A percentile compares a stretch with the other conserved stretches of the same genome.
Evolutionary conservation across 441 rosid genomes (phyloP).

Genomic region (Populus hybrid): DNA sequence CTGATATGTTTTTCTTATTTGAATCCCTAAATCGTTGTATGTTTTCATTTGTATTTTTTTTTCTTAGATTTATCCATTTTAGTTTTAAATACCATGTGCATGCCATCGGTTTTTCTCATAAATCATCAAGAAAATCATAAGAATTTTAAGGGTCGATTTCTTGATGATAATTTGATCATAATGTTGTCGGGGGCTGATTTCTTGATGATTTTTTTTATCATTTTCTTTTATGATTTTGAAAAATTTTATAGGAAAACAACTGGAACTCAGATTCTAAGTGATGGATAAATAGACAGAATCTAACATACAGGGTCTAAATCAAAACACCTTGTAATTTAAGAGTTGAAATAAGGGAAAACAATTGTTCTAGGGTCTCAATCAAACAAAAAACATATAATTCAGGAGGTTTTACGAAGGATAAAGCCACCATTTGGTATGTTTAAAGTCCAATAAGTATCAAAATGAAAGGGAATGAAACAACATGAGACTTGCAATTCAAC

Average conservation of each 20-base stretch:
- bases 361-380: not conserved
- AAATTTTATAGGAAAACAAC: not conserved
- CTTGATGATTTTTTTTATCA: not conserved
- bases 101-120: not conserved
- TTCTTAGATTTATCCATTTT: not conserved
- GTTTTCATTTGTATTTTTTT: not conserved
- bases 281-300: not conserved
- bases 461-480: constrained; percentile 14
- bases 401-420: not conserved
- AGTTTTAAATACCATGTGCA: not conserved
- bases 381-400: not conserved
- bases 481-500: constrained; percentile 4
- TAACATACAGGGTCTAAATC: not conserved
- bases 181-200: not conserved
- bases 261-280: not conserved
- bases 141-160: not conserved
- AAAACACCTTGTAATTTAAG: not conserved
- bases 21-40: too few species aligned
- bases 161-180: not conserved
- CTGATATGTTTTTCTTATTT: not conserved
- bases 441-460: not conserved
- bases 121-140: not conserved
- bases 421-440: not conserved
- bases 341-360: not conserved
- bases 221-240: not conserved